A percentile compares a stretch with the other conserved stretches of the same genome.
Conservation (phyloP, 1,139 yeast genomes). For the Pichia sp. region DNA sequence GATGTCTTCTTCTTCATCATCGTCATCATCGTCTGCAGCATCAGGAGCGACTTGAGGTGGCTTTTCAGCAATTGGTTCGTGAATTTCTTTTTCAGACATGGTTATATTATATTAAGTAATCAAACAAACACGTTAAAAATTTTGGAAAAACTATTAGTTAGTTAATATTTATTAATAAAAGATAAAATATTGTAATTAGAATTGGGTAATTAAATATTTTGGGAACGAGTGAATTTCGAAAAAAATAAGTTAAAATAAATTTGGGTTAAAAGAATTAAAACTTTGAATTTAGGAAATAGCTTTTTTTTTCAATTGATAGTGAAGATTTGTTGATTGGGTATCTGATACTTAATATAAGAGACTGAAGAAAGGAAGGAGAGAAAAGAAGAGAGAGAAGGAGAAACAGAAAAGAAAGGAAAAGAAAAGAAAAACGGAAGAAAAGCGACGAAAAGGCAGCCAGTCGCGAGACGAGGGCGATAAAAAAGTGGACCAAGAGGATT, state of each 20-base stretch:
- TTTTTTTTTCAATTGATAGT: not conserved
- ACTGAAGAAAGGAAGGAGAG: constrained; percentile 5
- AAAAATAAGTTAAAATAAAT: not conserved
- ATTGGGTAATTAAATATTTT: not conserved
- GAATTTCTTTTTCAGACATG: constrained; percentile 17
- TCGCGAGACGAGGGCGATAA: not conserved
- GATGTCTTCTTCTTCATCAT: constrained; percentile 37
- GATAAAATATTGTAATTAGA: not conserved
- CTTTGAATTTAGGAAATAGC: not conserved
- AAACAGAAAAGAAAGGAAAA: not conserved
- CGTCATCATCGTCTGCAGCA: constrained; percentile 10
- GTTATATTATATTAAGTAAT: not conserved
- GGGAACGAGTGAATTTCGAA: constrained; percentile 2
- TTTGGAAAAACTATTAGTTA: not conserved
- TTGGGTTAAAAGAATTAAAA: not conserved
- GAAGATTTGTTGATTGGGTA: constrained; percentile 8
- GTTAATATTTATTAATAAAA: not conserved
- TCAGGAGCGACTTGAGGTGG: constrained; percentile 7
- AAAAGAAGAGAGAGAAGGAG: not conserved
- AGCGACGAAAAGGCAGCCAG: not conserved
- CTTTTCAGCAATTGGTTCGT: constrained; percentile 16
- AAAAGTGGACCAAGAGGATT: not conserved
- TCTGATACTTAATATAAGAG: constrained; percentile 14
- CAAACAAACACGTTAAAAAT: not conserved
- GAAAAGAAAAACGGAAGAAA: not conserved